Percentiles rank a stretch among this genome's conserved stretches.
phyloP scores from a whole-genome alignment of 352 stramenopile species.

The Pythium graminicola region DNA sequence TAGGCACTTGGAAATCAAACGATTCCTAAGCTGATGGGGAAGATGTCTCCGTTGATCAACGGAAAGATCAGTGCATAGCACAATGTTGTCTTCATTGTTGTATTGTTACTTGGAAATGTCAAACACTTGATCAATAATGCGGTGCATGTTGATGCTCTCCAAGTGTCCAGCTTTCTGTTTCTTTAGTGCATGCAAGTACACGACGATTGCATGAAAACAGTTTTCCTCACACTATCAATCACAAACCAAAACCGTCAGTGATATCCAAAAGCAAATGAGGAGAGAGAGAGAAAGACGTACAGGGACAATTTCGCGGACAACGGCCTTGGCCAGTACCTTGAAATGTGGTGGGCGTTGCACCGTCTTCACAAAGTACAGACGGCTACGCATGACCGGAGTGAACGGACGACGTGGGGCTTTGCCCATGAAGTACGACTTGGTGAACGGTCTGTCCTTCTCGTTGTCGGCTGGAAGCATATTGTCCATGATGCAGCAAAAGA shows the following conservation, averaged over 20 bases:
- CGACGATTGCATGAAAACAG: slow-evolving; percentile 75
- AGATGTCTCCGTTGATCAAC: too few relatives aligned
- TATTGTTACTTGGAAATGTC: slow-evolving; percentile 68
- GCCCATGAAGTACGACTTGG: slow-evolving; percentile 73
- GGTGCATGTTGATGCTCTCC: slow-evolving; percentile 83
- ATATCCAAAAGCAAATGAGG: neutral
- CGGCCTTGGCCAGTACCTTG: slow-evolving; percentile 69
- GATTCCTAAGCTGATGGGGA: too few relatives aligned
- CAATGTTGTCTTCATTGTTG: too few relatives aligned
- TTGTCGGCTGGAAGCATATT: slow-evolving; percentile 75
- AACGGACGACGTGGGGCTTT: slow-evolving; percentile 70
- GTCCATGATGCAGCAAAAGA: slow-evolving; percentile 85
- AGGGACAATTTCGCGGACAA: slow-evolving; percentile 76
- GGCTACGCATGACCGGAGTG: slow-evolving; percentile 58
- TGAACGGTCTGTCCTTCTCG: slow-evolving; percentile 74
- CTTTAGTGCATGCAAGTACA: slow-evolving; percentile 80
- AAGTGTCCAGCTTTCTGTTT: slow-evolving; percentile 83
- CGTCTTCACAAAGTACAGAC: slow-evolving; percentile 72
- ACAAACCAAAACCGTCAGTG: slow-evolving; percentile 1
- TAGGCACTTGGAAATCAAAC: too few relatives aligned
- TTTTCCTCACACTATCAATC: slow-evolving; percentile 68
- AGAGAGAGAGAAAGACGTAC: slow-evolving; percentile 28
- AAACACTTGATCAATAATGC: slow-evolving; percentile 80
- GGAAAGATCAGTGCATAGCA: too few relatives aligned
- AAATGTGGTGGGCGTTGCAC: slow-evolving; percentile 73